Conservation (phyloP, 2,329 filamentous ascomycete species). For the Aotearoamyces nothofagi region DNA sequence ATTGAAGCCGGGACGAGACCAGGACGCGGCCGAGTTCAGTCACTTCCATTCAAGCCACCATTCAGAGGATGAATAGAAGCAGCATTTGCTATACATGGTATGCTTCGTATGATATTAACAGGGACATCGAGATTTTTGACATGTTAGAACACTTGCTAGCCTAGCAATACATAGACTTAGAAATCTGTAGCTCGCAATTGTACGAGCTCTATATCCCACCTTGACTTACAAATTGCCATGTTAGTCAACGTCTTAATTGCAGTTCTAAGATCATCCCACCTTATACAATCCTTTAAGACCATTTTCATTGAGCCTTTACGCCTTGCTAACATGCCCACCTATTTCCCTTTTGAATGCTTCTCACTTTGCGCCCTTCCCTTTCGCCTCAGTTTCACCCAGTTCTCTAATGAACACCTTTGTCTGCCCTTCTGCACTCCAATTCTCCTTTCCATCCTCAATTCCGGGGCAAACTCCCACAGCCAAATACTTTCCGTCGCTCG, state of each 20-base stretch:
- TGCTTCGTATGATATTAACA: no score
- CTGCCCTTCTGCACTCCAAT: constrained; percentile 55
- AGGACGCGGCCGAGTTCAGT: not conserved
- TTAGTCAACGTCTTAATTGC: no score
- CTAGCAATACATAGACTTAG: no score
- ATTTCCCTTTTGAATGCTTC: constrained; percentile 1
- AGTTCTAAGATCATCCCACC: no score
- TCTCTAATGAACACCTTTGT: constrained; percentile 72
- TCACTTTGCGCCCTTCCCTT: constrained; percentile 18
- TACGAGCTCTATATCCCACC: no score
- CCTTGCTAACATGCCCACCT: constrained; percentile 5
- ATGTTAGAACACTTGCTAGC: no score
- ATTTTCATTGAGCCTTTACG: constrained; percentile 3
- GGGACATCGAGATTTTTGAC: no score
- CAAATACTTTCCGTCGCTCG: constrained; percentile 45
- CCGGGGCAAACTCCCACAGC: constrained; percentile 54
- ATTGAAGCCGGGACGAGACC: not conserved
- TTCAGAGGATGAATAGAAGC: no score
- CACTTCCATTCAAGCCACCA: not conserved
- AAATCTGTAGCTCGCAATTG: no score
- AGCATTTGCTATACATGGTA: no score
- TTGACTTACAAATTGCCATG: no score
- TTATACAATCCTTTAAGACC: not conserved
- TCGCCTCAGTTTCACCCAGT: constrained; percentile 70
- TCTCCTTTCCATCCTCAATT: constrained; percentile 59